Evolutionary conservation across 495 filamentous ascomycete genomes (phyloP).

Genomic region (Trichoderma orchidacearum): DNA sequence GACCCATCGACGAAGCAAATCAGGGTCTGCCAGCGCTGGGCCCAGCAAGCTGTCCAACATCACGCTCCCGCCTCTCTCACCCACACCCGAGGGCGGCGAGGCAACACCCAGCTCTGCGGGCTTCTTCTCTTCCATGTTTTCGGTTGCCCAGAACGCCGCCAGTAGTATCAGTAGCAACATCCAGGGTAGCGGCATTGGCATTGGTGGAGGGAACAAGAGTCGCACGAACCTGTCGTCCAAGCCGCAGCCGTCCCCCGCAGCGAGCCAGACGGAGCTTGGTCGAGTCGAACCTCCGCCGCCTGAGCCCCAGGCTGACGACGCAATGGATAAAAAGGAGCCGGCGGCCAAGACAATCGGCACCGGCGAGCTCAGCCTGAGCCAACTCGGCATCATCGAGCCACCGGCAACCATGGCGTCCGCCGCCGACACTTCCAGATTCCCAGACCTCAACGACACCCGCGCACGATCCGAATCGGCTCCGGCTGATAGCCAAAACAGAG

Average conservation of each 20-base stretch:
- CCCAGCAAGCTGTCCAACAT: constrained; percentile 85
- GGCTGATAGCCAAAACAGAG: constrained; percentile 12
- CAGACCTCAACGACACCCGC: constrained; percentile 24
- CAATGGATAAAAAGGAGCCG: constrained; percentile 45
- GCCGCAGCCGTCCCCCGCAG: constrained; percentile 8
- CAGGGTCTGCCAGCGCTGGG: constrained; percentile 53
- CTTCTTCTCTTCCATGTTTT: constrained; percentile 90
- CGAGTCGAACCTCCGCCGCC: constrained; percentile 16
- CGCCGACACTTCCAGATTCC: constrained; percentile 25
- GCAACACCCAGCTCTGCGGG: constrained; percentile 36
- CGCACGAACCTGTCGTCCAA: constrained; percentile 17
- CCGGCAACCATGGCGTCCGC: constrained; percentile 23
- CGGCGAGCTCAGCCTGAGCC: constrained; percentile 77
- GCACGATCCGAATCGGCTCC: constrained; percentile 31
- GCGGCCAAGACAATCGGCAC: constrained; percentile 83
- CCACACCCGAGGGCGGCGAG: constrained; percentile 41
- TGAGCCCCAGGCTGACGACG: constrained; percentile 7
- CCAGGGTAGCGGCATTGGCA: constrained; percentile 39
- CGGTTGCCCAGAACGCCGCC: constrained; percentile 90
- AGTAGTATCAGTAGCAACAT: constrained; percentile 71
- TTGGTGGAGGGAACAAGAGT: constrained; percentile 23
- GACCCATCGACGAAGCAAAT: constrained; percentile 36
- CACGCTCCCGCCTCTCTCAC: constrained; percentile 57
- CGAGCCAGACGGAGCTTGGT: constrained; percentile 28
- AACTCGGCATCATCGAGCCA: constrained; percentile 55